Evolutionary conservation across 495 filamentous ascomycete species (phyloP).

Genomic region (Cercophora samala): DNA sequence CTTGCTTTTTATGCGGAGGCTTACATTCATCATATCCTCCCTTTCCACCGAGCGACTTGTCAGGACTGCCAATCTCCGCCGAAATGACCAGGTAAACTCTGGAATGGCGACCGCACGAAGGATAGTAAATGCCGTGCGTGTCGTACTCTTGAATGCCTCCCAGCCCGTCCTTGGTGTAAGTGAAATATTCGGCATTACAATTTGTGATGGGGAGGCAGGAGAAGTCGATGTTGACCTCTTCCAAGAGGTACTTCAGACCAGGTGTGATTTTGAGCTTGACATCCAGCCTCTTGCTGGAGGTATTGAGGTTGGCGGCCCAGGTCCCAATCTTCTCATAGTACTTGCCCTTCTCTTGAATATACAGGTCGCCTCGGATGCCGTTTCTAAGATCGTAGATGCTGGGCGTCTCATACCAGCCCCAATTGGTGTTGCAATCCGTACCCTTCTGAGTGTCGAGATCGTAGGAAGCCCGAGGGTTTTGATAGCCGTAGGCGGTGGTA

Average conservation of each 20-base stretch:
- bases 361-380: background rate
- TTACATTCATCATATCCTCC: background rate
- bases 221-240: slow-evolving; percentile 2
- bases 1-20: background rate
- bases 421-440: background rate
- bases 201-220: background rate
- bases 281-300: background rate
- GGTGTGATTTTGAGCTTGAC: slow-evolving; percentile 3
- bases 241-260: background rate
- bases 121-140: background rate
- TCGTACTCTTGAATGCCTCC: background rate
- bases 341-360: background rate
- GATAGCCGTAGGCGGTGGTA: background rate
- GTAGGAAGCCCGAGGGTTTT: background rate
- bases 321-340: slow-evolving; percentile 6
- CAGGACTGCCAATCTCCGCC: background rate
- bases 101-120: background rate
- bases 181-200: background rate
- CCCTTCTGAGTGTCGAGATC: slow-evolving; percentile 3
- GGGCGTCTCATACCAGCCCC: slow-evolving; percentile 8
- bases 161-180: background rate
- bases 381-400: background rate
- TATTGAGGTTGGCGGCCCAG: background rate
- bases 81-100: slow-evolving; percentile 2
- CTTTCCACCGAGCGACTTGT: background rate